Evolutionary conservation across 352 stramenopile genomes (phyloP), one percentile per base, ranked within the genome.

Genomic region (Pythium scleroteichum): DNA sequence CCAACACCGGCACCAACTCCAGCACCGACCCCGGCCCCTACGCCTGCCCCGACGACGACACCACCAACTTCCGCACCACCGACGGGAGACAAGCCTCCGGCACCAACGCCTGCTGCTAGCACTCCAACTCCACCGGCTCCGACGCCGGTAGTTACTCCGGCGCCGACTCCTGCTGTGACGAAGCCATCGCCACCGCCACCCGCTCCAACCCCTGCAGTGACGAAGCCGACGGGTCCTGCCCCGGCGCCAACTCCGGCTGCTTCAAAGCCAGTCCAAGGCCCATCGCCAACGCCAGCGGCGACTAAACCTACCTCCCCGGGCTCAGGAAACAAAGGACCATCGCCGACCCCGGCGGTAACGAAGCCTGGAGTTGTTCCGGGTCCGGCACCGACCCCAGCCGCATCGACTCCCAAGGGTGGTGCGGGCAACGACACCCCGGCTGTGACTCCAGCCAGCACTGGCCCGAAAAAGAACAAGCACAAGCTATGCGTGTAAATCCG

Each of bases 401-500:
- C 4, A 12, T 45, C 49, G n/a, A 32, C 27, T 16, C 49, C 49
- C 16, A 29, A 24, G 46, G 24, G 17, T 20, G 46, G 17, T 38
- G 20, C 52, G 7, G 14, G 10, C 19, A 44, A 20, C 20, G 12
- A 57, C 19, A 33, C 27, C 7, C 53, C 53, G 24, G 40, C 23
- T 5, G 53, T 61, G 17, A 61, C 53, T 4, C 53, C 53, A 44
- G 53, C 53, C 13, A 27, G 38, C 40, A 61, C 40, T n/a, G 38
- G 33, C 16, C 55, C 55, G 1, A 48, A 46, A 26, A 46, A 46
- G 20, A 48, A 39, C 55, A 55, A 48, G 16, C 56, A 64, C 47
- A 56, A 64, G 45, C 47, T 64, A 5, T 64, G 56, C 24, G 45
- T 57, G 45, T 64, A 64, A 64, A 56, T 24, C 19, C 17, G 23